phyloP scores from a whole-genome alignment of 768 basidiomycete genomes.

The Lyophyllum semitale region DNA sequence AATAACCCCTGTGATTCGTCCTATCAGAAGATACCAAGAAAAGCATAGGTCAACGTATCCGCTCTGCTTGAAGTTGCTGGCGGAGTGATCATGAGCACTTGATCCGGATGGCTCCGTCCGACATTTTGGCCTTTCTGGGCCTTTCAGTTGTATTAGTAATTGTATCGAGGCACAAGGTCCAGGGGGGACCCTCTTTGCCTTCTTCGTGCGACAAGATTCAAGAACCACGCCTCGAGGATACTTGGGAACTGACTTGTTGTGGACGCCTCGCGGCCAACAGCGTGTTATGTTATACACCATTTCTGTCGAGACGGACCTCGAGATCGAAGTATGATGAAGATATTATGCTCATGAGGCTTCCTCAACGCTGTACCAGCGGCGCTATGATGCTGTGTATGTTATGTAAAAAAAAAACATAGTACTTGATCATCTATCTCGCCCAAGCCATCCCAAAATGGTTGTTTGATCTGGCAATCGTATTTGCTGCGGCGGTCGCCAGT shows the following conservation, averaged over 20 bases:
- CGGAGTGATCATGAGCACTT: too few species aligned
- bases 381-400: background rate
- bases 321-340: background rate
- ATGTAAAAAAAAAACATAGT: background rate
- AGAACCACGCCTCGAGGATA: conserved; percentile 7
- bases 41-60: too few species aligned
- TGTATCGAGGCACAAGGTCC: conserved; percentile 11
- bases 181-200: background rate
- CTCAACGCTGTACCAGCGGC: background rate
- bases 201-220: background rate
- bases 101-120: background rate
- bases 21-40: too few species aligned
- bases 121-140: background rate
- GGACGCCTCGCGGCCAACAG: background rate
- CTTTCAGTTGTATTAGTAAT: background rate
- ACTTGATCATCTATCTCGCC: background rate
- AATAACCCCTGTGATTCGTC: too few species aligned
- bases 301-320: background rate
- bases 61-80: background rate
- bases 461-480: background rate
- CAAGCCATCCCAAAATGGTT: background rate
- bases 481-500: background rate
- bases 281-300: background rate
- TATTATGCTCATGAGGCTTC: background rate
- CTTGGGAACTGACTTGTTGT: background rate